phyloP scores from a whole-genome alignment of 108 stramenopile genomes.

The Schizochytrium sp. region DNA sequence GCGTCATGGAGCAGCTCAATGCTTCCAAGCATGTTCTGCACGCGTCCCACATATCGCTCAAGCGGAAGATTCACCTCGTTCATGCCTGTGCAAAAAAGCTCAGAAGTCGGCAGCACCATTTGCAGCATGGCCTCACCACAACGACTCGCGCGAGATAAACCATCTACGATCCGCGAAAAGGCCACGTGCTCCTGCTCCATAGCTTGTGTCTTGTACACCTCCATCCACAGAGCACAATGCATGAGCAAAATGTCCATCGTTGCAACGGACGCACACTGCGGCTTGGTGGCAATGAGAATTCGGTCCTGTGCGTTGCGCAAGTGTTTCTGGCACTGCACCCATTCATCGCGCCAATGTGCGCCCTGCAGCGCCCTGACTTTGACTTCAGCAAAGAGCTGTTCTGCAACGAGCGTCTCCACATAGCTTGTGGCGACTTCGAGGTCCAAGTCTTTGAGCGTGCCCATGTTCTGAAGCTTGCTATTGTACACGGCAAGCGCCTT shows the following conservation, averaged over 20 bases:
- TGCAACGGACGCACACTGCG: neutral
- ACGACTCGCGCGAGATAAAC: neutral
- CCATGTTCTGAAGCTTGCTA: neutral
- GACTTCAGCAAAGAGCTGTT: neutral
- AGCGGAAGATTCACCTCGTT: neutral
- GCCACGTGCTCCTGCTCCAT: neutral
- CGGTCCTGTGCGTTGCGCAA: neutral
- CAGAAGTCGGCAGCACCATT: neutral
- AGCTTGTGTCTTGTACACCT: neutral
- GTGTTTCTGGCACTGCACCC: neutral
- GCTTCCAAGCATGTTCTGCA: neutral
- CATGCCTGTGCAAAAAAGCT: neutral
- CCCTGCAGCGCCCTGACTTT: neutral
- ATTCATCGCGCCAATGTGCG: neutral
- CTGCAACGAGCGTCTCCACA: neutral
- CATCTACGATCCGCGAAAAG: neutral
- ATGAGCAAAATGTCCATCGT: neutral
- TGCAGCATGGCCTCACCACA: neutral
- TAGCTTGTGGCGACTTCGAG: neutral
- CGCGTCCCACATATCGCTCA: neutral
- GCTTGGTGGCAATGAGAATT: neutral
- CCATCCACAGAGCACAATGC: neutral
- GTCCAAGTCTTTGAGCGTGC: neutral
- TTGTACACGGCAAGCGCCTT: neutral
- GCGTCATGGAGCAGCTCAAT: neutral